Evolutionary conservation across 2,329 filamentous ascomycete genomes (phyloP).

Genomic region (Xylariaceae sp.): DNA sequence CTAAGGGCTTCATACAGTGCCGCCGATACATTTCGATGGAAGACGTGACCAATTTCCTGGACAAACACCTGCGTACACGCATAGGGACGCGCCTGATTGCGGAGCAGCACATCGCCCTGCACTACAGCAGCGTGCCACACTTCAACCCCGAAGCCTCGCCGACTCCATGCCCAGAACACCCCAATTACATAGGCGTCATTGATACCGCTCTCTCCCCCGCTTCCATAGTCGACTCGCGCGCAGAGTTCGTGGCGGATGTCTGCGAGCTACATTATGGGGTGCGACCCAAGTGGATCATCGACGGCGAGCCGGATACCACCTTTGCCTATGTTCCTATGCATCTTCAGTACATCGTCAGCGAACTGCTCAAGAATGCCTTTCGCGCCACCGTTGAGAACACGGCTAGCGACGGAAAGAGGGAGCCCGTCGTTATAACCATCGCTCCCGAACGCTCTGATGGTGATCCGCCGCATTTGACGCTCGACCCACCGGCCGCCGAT

Average conservation of each 20-base stretch:
- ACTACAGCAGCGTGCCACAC: constrained; percentile 67
- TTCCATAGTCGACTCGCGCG: constrained; percentile 75
- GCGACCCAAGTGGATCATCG: constrained; percentile 72
- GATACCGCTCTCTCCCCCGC: constrained; percentile 84
- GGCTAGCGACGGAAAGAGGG: constrained; percentile 57
- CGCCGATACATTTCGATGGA: constrained; percentile 77
- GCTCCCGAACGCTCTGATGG: constrained; percentile 58
- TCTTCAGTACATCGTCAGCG: constrained; percentile 94
- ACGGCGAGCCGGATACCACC: constrained; percentile 79
- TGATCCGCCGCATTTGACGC: constrained; percentile 30
- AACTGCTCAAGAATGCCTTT: constrained; percentile 95
- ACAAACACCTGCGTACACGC: constrained; percentile 86
- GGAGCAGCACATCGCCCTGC: constrained; percentile 93
- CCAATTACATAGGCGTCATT: constrained; percentile 87
- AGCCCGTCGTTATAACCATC: constrained; percentile 89
- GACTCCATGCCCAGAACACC: constrained; percentile 48
- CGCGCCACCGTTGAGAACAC: constrained; percentile 78
- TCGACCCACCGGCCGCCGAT: constrained; percentile 37
- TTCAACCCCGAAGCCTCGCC: constrained; percentile 51
- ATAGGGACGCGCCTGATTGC: constrained; percentile 93
- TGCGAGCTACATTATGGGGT: constrained; percentile 95
- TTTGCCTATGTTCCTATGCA: constrained; percentile 96
- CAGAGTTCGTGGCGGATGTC: constrained; percentile 88
- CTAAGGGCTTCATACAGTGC: constrained; percentile 88
- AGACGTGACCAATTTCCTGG: constrained; percentile 87